phyloP scores from a whole-genome alignment of 2,329 filamentous ascomycete genomes.

The Cytospora mali region DNA sequence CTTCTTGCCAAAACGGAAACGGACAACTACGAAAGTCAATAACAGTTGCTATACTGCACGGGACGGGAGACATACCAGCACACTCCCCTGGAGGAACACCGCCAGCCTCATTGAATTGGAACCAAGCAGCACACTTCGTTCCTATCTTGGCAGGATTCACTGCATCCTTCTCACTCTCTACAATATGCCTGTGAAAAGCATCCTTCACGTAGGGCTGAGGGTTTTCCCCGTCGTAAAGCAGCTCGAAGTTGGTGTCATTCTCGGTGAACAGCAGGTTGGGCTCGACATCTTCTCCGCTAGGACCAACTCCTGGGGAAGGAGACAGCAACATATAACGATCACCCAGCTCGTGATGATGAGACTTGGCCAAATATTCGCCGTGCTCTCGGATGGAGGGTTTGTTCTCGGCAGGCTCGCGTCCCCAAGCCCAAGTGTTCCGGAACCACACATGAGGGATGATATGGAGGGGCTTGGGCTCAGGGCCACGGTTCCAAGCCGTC shows the following conservation, averaged over 20 bases:
- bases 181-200: constrained; percentile 87
- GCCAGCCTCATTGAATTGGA: constrained; percentile 84
- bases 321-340: constrained; percentile 83
- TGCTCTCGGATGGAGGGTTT: constrained; percentile 78
- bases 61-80: constrained; percentile 69
- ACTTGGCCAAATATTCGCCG: constrained; percentile 69
- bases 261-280: constrained; percentile 90
- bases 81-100: constrained; percentile 90
- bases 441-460: constrained; percentile 97
- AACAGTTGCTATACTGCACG: constrained; percentile 33
- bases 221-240: constrained; percentile 78
- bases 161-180: constrained; percentile 76
- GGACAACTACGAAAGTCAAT: constrained; percentile 63
- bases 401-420: constrained; percentile 70
- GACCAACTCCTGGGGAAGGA: constrained; percentile 83
- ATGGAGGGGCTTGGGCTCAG: constrained; percentile 86
- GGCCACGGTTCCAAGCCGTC: constrained; percentile 93
- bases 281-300: constrained; percentile 78
- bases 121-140: constrained; percentile 92
- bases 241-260: constrained; percentile 87
- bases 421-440: constrained; percentile 97
- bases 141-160: constrained; percentile 80
- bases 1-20: constrained; percentile 82
- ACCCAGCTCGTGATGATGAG: constrained; percentile 79
- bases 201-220: constrained; percentile 88